phyloP scores from a whole-genome alignment of 495 filamentous ascomycete genomes.

The Penicillium mononematosum region DNA sequence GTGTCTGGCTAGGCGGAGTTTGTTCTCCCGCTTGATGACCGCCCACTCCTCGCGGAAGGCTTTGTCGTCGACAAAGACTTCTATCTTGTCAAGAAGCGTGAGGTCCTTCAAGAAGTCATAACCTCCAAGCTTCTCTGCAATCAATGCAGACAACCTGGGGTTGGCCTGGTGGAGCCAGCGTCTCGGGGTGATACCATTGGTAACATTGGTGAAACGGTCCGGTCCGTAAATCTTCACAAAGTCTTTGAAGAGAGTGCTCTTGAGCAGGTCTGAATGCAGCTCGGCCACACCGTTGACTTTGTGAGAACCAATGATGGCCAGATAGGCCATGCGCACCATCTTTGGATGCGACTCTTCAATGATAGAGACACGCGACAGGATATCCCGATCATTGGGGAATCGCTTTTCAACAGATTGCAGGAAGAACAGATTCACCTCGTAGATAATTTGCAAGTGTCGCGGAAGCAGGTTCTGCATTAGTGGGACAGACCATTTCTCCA shows the following conservation, averaged over 20 bases:
- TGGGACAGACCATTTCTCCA: constrained; percentile 98
- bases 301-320: constrained; percentile 95
- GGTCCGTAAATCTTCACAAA: constrained; percentile 91
- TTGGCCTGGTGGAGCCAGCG: constrained; percentile 98
- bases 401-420: constrained; percentile 81
- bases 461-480: constrained; percentile 89
- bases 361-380: constrained; percentile 83
- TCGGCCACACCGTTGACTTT: constrained; percentile 99
- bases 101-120: constrained; percentile 85
- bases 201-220: constrained; percentile 98
- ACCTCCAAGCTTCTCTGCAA: constrained; percentile 82
- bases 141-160: constrained; percentile 85
- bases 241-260: constrained; percentile 98
- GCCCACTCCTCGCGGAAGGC: constrained; percentile 89
- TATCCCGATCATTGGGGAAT: constrained; percentile 85
- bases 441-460: constrained; percentile 95
- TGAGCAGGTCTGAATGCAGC: constrained; percentile 93
- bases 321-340: constrained; percentile 94
- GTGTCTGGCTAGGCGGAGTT: constrained; percentile 80
- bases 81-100: constrained; percentile 78
- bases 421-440: constrained; percentile 96
- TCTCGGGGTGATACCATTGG: constrained; percentile 93
- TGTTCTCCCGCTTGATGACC: constrained; percentile 79
- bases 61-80: constrained; percentile 76
- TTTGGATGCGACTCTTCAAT: constrained; percentile 98